Evolutionary conservation across 768 basidiomycete genomes (phyloP), one percentile per base, ranked within the genome.

Genomic region (Boletus rubescentipes): DNA sequence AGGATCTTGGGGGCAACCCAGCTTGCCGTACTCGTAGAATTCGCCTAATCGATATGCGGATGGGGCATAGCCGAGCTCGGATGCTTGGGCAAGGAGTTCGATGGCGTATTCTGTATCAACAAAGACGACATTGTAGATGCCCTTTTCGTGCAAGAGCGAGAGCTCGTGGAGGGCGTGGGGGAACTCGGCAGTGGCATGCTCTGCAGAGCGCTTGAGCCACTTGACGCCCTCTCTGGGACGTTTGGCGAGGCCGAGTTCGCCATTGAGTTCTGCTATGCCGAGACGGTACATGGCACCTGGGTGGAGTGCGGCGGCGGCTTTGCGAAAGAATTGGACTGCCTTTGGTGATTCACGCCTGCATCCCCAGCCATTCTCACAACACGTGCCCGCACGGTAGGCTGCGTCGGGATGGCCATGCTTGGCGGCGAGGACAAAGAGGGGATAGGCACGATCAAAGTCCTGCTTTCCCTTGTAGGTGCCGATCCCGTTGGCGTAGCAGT

Each of bases 281-380:
- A 99, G 84, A 15, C 97, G 89, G 70, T 98, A 98, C 86, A 98
- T 91, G 1, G 97, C 91, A 15, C 93, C 93, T 0, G 94, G 93
- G 61, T 98, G 95, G 12, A 87, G 79, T 1, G 92, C 85, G 0
- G 94, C 93, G 0, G 87, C 92, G 8, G 95, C 93, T 72, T 97
- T 98, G 54, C 90, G 85, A 76, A 88, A 98, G 76, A 94, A 97
- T 52, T 89, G 86, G 34, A 98, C 72, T 0, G 96, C 93, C 66
- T 98, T 98, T 40, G 87, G 86, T 16, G 84, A 87, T 72, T 98
- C 97, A 14, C 93, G 82, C 46, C 96, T 79, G 69, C 93, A 96
- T 7, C 97, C 97, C 97, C 96, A 98, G 29, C 95, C 97, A 63
- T 98, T 95, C 79, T 99, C 97, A 72, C 93, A 97, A 68, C 97